Base-by-base conservation (phyloP, 73 alveolate species). In the Breviolum minutum region DNA sequence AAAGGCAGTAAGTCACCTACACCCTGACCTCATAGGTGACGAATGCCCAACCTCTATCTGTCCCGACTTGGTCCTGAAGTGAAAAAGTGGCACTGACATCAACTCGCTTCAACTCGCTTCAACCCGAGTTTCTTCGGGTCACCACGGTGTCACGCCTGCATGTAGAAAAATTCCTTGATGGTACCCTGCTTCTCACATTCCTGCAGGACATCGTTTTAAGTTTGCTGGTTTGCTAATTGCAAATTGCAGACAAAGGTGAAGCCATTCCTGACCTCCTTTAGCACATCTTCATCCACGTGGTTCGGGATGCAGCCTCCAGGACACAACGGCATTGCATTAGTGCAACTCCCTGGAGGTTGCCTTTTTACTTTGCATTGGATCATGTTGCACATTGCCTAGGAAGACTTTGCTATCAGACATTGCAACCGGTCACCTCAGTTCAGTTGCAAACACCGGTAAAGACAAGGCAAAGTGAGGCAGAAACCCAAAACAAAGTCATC, bases 341-440 rank as follows among this genome's bases (percentile, higher is more conserved):
- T 22, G 24, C 54, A 40, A 40, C 54, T 40, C 54, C 54, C 54
- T 40, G 32, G 29, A 32, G 14, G 82, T 32, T 73, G 83, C 32
- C 20, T 9, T 73, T 2, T 73, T 7, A 24, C 40, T 14, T 73
- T 24, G 83, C 48, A 73, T 1, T 24, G 40, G 83, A 73, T 14
- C 16, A 19, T 73, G 40, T 9, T 9, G 83, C n/a, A 61, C 61
- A 7, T 66, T 10, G 96, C 96, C 96, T 90, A 90, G 87, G 76
- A 90, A 90, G 96, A 90, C 96, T 74, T 90, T 90, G 96, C 96
- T 90, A 77, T 90, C 96, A 90, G 96, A 90, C 96, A 90, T 90
- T 62, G 96, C 96, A 81, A n/a, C 54, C 54, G 54, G 54, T 40
- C 54, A 40, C 54, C 54, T 40, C 54, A 3, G 54, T 40, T 40